phyloP scores from a whole-genome alignment of 176 grass and related monocot genomes.

The Aegilops tauschii region DNA sequence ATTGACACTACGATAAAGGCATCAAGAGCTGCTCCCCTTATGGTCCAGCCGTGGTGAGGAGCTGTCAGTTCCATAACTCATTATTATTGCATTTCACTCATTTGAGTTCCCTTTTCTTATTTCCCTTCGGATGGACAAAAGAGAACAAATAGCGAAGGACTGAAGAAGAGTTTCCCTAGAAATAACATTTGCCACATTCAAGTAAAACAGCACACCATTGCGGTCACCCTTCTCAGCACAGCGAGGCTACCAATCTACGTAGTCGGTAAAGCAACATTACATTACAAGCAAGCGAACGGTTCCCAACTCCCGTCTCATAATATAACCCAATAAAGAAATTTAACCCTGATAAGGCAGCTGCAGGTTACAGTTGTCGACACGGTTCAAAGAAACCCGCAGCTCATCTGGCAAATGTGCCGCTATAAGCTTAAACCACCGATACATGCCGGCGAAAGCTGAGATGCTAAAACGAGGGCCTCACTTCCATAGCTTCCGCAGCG shows the following conservation, averaged over 20 bases:
- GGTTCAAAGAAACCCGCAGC: neutral
- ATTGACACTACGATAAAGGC: too few species aligned
- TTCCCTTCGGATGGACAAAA: too few species aligned
- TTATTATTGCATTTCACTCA: too few species aligned
- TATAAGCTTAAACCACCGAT: neutral
- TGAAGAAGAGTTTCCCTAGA: too few species aligned
- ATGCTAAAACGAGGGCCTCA: neutral
- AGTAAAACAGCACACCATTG: neutral
- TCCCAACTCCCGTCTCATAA: neutral
- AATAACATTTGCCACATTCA: neutral
- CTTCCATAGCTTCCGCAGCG: conserved; percentile 82
- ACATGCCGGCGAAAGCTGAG: neutral
- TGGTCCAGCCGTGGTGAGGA: too few species aligned
- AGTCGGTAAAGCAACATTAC: neutral
- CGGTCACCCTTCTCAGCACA: neutral
- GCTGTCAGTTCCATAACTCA: too few species aligned
- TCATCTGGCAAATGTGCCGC: neutral
- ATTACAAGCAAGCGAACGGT: neutral
- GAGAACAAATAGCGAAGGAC: too few species aligned
- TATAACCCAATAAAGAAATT: neutral
- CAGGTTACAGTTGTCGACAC: neutral
- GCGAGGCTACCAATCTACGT: neutral
- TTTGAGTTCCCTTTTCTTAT: too few species aligned
- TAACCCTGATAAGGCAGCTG: neutral
- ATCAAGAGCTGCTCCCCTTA: too few species aligned